phyloP scores from a whole-genome alignment of 345 rosid genomes.

The Eucalyptus tenuipes region DNA sequence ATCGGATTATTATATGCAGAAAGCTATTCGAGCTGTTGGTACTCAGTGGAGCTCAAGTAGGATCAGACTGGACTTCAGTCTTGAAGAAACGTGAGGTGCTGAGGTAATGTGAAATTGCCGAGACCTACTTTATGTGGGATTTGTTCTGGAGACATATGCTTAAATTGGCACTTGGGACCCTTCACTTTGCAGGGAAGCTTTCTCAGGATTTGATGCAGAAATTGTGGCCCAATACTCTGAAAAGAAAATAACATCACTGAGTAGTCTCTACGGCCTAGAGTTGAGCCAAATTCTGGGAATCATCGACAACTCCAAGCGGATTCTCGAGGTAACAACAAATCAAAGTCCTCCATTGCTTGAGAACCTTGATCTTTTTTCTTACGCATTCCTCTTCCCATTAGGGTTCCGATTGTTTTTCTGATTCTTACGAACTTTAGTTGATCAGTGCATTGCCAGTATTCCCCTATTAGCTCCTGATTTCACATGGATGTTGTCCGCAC shows the following conservation, averaged over 20 bases:
- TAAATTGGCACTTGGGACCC: not conserved
- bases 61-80: slow-evolving; percentile 70
- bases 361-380: not conserved
- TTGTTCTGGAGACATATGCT: not conserved
- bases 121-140: not conserved
- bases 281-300: slow-evolving; percentile 39
- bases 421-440: not conserved
- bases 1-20: slow-evolving; percentile 5
- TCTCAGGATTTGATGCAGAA: slow-evolving; percentile 43
- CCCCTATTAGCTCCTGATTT: not conserved
- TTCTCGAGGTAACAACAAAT: slow-evolving; percentile 27
- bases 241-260: slow-evolving; percentile 33
- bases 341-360: not conserved
- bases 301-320: slow-evolving; percentile 44
- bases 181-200: slow-evolving; percentile 32
- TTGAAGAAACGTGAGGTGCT: slow-evolving; percentile 46
- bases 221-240: slow-evolving; percentile 26
- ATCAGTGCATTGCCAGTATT: not conserved
- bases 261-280: slow-evolving; percentile 31
- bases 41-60: slow-evolving; percentile 63
- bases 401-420: not conserved
- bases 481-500: not conserved
- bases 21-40: slow-evolving; percentile 54
- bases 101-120: slow-evolving; percentile 13
- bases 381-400: not conserved